phyloP scores from a whole-genome alignment of 441 rosid genomes.

The Capsella rubella region DNA sequence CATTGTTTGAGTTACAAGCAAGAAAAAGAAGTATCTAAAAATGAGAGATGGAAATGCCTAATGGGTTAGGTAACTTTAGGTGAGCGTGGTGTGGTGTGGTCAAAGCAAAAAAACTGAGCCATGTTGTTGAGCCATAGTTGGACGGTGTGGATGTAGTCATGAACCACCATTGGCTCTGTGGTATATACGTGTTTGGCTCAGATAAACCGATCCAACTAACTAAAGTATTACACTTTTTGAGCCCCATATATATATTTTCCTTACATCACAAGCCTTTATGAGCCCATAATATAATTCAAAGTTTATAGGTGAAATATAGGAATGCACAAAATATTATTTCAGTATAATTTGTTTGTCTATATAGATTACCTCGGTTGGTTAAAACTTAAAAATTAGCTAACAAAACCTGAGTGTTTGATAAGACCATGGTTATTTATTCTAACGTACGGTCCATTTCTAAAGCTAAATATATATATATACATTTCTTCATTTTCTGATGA shows the following conservation, averaged over 20 bases:
- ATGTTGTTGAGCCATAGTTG: constrained; percentile 31
- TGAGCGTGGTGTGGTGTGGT: constrained; percentile 15
- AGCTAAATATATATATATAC: no score
- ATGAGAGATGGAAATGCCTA: constrained; percentile 16
- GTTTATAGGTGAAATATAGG: not conserved
- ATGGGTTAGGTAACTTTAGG: constrained; percentile 37
- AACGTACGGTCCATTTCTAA: no score
- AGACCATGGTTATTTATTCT: no score
- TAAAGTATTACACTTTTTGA: constrained; percentile 23
- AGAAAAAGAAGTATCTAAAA: not conserved
- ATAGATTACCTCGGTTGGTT: not conserved
- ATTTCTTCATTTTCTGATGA: no score
- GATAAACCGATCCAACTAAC: constrained; percentile 29
- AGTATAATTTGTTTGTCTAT: not conserved
- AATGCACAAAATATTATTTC: not conserved
- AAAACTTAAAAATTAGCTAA: not conserved
- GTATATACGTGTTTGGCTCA: constrained; percentile 28
- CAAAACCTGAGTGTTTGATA: no score
- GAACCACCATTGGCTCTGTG: constrained; percentile 25
- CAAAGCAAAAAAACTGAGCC: not conserved
- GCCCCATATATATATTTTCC: constrained; percentile 1
- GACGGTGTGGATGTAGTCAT: constrained; percentile 32
- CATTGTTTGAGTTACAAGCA: constrained; percentile 30
- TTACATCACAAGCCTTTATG: constrained; percentile 5
- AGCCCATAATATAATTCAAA: not conserved